Percentiles rank a stretch among this genome's conserved stretches.
These are phyloP conservation scores for Quillaja saponaria DNA, from an alignment of 306 rosid species.

Conservation along the genomic window DNA sequence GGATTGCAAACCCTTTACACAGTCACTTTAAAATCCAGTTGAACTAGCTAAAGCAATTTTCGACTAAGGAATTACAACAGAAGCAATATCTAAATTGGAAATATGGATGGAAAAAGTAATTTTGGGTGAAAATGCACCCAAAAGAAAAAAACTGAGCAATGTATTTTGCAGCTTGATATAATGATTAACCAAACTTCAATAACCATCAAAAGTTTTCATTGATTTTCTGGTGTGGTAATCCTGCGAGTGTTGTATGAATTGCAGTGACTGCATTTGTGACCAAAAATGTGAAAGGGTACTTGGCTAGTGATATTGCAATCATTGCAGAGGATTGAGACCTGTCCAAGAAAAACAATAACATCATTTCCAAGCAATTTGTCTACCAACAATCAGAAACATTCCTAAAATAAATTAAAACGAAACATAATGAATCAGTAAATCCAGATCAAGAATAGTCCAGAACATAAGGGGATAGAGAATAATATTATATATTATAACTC, in stretches of 20 bases:
- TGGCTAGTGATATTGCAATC: conserved; percentile 54
- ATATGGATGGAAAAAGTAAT: no score
- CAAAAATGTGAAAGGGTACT: conserved; percentile 57
- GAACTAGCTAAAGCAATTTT: no score
- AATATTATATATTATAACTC: no score
- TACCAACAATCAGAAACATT: conserved; percentile 6
- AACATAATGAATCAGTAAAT: background rate
- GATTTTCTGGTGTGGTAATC: conserved; percentile 42
- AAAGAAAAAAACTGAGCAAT: no score
- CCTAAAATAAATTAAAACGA: conserved; percentile 4
- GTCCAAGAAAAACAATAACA: conserved; percentile 17
- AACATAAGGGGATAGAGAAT: no score
- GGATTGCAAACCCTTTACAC: no score
- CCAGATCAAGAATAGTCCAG: background rate
- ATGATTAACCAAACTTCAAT: no score
- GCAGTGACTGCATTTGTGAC: conserved; percentile 64
- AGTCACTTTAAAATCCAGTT: no score
- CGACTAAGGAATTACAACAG: no score
- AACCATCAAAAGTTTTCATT: conserved; percentile 7
- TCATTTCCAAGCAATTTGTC: conserved; percentile 15
- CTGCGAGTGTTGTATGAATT: conserved; percentile 65
- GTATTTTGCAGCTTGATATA: no score
- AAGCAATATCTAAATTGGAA: no score
- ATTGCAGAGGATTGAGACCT: conserved; percentile 77
- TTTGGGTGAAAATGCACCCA: no score